Evolutionary conservation across 78 protist genomes (phyloP).

Genomic region (Chrysochromulina parva): DNA sequence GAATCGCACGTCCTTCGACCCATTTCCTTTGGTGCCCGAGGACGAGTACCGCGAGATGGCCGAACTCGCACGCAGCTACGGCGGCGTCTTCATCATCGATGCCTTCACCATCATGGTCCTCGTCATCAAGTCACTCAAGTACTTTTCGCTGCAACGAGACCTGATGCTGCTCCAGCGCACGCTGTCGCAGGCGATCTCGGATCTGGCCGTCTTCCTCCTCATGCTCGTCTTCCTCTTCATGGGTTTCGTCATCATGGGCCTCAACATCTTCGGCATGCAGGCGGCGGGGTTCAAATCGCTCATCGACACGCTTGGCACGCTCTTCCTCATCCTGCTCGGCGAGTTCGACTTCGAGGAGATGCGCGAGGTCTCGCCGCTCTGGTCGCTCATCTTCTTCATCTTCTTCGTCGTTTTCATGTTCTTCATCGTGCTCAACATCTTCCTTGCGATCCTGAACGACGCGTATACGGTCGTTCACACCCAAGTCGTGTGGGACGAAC

Average conservation of each 20-base stretch:
- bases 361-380: background rate
- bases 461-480: background rate
- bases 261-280: background rate
- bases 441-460: background rate
- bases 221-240: background rate
- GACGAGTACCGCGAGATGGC: no score
- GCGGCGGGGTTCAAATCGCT: background rate
- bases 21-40: no score
- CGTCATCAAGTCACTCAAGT: no score
- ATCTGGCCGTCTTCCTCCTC: background rate
- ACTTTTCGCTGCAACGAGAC: no score
- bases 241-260: no score
- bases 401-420: background rate
- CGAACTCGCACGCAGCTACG: no score
- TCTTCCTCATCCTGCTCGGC: background rate
- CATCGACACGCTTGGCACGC: background rate
- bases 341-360: background rate
- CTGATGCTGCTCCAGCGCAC: no score
- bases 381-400: background rate
- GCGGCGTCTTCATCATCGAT: no score
- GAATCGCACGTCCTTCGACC: no score
- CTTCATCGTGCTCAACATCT: background rate
- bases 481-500: background rate
- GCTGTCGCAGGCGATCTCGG: background rate
- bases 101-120: no score